Evolutionary conservation across 352 stramenopile species (phyloP).

Genomic region (Globisporangium takayamanum): DNA sequence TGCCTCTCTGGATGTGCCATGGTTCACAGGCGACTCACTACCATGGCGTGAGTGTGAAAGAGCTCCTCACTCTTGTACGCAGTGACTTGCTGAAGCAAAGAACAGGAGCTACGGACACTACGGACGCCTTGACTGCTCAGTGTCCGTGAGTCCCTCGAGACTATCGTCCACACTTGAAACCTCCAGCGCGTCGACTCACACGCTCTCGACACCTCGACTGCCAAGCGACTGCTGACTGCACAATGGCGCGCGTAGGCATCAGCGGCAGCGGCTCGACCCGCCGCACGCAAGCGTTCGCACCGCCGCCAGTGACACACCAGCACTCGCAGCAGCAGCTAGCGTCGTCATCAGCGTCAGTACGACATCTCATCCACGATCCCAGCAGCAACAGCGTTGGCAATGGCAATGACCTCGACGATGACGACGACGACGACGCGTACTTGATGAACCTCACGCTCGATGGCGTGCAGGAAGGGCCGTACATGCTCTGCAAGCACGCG

Average conservation of each 20-base stretch:
- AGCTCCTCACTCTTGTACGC: no score
- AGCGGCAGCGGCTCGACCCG: slow-evolving; percentile 5
- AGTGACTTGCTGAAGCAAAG: no score
- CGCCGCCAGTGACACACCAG: background rate
- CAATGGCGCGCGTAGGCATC: slow-evolving; percentile 3
- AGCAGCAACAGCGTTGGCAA: background rate
- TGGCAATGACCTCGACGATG: slow-evolving; percentile 1
- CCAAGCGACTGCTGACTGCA: background rate
- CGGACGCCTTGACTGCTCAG: no score
- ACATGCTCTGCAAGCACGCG: slow-evolving; percentile 83
- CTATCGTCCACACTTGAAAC: background rate
- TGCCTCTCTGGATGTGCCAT: no score
- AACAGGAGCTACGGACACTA: no score
- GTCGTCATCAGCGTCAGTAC: background rate
- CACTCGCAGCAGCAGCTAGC: slow-evolving; percentile 1
- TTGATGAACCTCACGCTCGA: slow-evolving; percentile 70
- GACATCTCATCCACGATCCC: background rate
- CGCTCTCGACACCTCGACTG: background rate
- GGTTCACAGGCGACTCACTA: no score
- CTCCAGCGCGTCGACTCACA: background rate
- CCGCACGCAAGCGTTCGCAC: slow-evolving; percentile 1
- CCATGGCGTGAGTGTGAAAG: no score
- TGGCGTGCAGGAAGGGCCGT: slow-evolving; percentile 63
- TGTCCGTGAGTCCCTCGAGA: no score
- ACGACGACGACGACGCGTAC: slow-evolving; percentile 39